Base-by-base conservation (phyloP, 2,329 filamentous ascomycete species). In the Thielaviopsis ethacetica region DNA sequence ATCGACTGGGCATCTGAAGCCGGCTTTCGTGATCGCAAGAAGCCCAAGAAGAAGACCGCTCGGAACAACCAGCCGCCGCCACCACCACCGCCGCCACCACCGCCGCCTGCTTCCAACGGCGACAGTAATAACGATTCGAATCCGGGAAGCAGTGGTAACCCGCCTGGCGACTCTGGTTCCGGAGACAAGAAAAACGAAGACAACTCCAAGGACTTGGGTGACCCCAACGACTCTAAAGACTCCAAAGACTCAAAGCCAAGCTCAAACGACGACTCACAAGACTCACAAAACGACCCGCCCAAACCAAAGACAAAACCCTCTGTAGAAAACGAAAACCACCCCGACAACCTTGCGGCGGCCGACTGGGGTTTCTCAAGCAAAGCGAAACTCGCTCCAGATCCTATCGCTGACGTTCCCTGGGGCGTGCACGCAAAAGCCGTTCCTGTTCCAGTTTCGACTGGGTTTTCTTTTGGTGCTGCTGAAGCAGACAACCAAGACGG, bases 1-100 rank as follows among this genome's bases (percentile, higher is more conserved):
- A 59, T 66, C 19, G 65, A 67, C 57, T 65, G 63, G 60, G 38
- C 52, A 30, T 64, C 59, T 5, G 59, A 59, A 47, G 60, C 63
- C 17, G 63, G 63, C 34, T 57, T 64, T 17, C 56, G 61, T 17
- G 50, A 62, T 53, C 61, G 24, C 22, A 64, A 63, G 38, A 66
- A 66, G 53, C 65, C 62, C 61, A 64, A 64, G 58, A 61, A 62
- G 50, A 59, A 56, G 41, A 57, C 53, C 15, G 53, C 49, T 9
- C 53, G 22, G 6, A 59, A 54, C 50, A 58, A 19, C 15, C 19
- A 30, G 13, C 24, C 22, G 21, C 50, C 50, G 21, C 50, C 55
- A 30, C 55, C 49, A 22, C 44, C 21, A 38, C 26, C 34, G 50
- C 24, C 26, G 24, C 52, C 52, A 26, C 52, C 52, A 19, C 52